phyloP scores from a whole-genome alignment of 768 basidiomycete genomes.

The Mycena epipterygia region DNA sequence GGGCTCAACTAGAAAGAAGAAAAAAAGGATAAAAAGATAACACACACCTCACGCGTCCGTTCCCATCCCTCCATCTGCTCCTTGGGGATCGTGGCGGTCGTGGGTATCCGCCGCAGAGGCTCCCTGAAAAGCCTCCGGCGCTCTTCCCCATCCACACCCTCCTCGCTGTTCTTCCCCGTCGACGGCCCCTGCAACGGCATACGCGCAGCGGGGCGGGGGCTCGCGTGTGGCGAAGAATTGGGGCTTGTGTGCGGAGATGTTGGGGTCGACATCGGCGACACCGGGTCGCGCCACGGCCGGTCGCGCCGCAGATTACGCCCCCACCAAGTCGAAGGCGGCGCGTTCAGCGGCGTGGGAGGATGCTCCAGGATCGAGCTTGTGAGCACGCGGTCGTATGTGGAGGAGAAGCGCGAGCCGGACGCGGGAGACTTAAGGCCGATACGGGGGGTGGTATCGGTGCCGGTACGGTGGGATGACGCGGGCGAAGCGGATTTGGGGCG shows the following conservation, averaged over 20 bases:
- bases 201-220: neutral
- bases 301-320: constrained; percentile 25
- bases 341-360: constrained; percentile 33
- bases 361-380: constrained; percentile 34
- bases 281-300: constrained; percentile 33
- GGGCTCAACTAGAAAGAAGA: neutral
- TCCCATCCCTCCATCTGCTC: constrained; percentile 34
- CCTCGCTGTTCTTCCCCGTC: no score
- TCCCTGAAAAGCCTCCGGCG: neutral
- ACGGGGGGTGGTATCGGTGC: neutral
- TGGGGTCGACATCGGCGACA: constrained; percentile 5
- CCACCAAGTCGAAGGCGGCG: constrained; percentile 36
- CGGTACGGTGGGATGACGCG: constrained; percentile 21
- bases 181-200: no score
- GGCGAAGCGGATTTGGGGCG: constrained; percentile 17
- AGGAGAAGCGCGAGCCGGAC: neutral
- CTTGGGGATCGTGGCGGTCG: no score
- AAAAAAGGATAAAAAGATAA: neutral
- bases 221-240: no score
- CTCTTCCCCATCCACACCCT: no score
- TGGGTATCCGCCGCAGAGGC: no score
- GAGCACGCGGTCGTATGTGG: constrained; percentile 29
- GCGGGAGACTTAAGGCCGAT: constrained; percentile 12
- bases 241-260: constrained; percentile 6
- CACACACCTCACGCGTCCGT: constrained; percentile 48